Evolutionary conservation across 805 yeast species (phyloP).

Genomic region (Pichia heedii): DNA sequence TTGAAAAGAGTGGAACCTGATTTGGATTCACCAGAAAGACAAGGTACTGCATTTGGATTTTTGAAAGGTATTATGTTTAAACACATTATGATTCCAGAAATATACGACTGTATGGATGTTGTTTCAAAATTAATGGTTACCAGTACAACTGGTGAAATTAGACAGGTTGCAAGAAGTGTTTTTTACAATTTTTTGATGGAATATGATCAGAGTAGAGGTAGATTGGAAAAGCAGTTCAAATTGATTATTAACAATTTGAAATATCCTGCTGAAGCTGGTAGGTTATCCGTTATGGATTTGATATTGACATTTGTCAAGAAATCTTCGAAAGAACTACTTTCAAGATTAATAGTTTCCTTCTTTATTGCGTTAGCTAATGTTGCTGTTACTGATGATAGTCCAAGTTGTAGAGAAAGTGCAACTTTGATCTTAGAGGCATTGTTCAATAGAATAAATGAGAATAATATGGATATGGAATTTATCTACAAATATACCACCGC

Average conservation of each 20-base stretch:
- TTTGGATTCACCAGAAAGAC: conserved; percentile 80
- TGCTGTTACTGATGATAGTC: conserved; percentile 65
- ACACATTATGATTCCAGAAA: conserved; percentile 72
- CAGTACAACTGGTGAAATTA: conserved; percentile 70
- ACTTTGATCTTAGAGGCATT: conserved; percentile 47
- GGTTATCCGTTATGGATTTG: conserved; percentile 86
- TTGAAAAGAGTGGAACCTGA: conserved; percentile 73
- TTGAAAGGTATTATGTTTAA: conserved; percentile 68
- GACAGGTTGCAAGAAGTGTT: conserved; percentile 77
- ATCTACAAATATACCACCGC: conserved; percentile 38
- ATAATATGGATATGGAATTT: conserved; percentile 19
- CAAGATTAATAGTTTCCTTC: conserved; percentile 61
- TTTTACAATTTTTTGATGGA: conserved; percentile 84
- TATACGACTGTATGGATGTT: conserved; percentile 79
- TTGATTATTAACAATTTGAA: conserved; percentile 71
- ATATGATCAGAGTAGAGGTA: conserved; percentile 86
- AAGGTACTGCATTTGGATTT: conserved; percentile 81
- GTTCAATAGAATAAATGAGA: conserved; percentile 37
- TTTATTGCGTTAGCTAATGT: conserved; percentile 77
- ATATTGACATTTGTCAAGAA: conserved; percentile 61
- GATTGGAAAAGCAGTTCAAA: conserved; percentile 73
- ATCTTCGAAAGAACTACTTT: conserved; percentile 49
- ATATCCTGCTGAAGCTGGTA: conserved; percentile 79
- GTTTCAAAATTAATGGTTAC: conserved; percentile 83
- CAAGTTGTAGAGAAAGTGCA: conserved; percentile 81